Evolutionary conservation across 495 filamentous ascomycete genomes (phyloP).

Genomic region (Xylaria longipes): DNA sequence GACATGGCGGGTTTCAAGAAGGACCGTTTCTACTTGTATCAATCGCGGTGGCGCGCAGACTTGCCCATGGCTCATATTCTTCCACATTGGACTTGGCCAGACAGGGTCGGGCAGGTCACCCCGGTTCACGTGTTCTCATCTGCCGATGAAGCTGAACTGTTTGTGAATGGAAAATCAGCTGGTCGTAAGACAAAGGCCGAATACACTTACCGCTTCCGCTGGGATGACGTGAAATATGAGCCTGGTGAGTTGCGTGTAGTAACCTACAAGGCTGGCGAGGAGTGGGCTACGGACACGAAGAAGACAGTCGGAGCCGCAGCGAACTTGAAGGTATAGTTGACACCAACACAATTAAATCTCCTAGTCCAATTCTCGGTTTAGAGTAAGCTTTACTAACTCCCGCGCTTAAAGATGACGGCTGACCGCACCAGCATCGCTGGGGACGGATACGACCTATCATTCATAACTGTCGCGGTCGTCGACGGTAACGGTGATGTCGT

Average conservation of each 20-base stretch:
- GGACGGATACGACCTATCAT: constrained; percentile 52
- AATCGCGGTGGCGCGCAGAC: constrained; percentile 53
- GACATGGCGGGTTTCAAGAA: constrained; percentile 60
- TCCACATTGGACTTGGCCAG: constrained; percentile 60
- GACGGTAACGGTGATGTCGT: constrained; percentile 48
- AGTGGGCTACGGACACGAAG: constrained; percentile 50
- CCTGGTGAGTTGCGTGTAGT: constrained; percentile 52
- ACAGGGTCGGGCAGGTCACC: constrained; percentile 51
- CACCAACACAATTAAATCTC: not conserved
- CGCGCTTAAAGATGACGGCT: constrained; percentile 29
- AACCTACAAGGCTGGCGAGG: constrained; percentile 48
- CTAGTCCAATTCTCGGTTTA: not conserved
- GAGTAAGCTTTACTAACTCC: not conserved
- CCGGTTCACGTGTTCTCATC: constrained; percentile 57
- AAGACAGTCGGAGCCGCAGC: constrained; percentile 44
- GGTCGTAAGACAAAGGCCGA: constrained; percentile 43
- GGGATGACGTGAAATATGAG: constrained; percentile 53
- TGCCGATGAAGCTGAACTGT: constrained; percentile 56
- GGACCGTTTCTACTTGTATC: constrained; percentile 57
- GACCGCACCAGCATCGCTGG: constrained; percentile 46
- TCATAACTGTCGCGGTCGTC: constrained; percentile 49
- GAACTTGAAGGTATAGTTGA: constrained; percentile 34
- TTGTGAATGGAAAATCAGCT: constrained; percentile 54
- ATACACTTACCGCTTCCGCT: constrained; percentile 53
- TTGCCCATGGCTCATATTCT: constrained; percentile 52